Evolutionary conservation across 164 flowering plant genomes (phyloP).

Genomic region (Berberis vulgaris): DNA sequence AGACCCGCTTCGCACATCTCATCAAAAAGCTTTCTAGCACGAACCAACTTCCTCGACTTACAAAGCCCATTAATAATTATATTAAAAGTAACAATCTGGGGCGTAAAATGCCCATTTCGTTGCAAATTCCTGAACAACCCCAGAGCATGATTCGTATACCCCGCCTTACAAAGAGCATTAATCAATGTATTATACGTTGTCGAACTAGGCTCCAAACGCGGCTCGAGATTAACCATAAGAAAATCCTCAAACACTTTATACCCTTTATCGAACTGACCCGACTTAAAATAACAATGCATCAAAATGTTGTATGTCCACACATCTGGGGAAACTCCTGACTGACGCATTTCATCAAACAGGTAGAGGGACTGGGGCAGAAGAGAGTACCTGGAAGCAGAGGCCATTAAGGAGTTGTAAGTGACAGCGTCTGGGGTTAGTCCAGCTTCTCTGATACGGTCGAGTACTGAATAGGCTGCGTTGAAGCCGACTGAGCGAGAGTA

Average conservation of each 20-base stretch:
- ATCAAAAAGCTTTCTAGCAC: conserved; percentile 39
- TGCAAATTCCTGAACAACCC: conserved; percentile 52
- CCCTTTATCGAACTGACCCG: conserved; percentile 60
- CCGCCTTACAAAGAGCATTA: conserved; percentile 70
- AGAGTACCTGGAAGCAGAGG: conserved; percentile 41
- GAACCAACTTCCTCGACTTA: conserved; percentile 34
- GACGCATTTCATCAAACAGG: conserved; percentile 69
- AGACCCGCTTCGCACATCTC: conserved; percentile 47
- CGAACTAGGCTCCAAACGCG: conserved; percentile 15
- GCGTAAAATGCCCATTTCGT: conserved; percentile 37
- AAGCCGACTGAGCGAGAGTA: conserved; percentile 48
- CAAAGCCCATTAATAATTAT: conserved; percentile 76
- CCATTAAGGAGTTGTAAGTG: conserved; percentile 70
- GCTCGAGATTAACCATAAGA: conserved; percentile 12
- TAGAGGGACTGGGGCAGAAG: conserved; percentile 27
- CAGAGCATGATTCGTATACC: conserved; percentile 44
- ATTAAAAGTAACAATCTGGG: conserved; percentile 57
- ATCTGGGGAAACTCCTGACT: conserved; percentile 51
- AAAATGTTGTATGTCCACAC: conserved; percentile 71
- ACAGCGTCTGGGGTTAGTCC: conserved; percentile 64
- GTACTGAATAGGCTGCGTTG: conserved; percentile 56
- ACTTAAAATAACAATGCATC: conserved; percentile 67
- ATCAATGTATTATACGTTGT: conserved; percentile 61
- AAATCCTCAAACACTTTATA: conserved; percentile 41
- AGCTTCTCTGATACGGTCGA: conserved; percentile 61